These are phyloP conservation scores for Dictyostelium brefeldianum DNA, from an alignment of 78 protist species.

Conservation along the genomic window DNA sequence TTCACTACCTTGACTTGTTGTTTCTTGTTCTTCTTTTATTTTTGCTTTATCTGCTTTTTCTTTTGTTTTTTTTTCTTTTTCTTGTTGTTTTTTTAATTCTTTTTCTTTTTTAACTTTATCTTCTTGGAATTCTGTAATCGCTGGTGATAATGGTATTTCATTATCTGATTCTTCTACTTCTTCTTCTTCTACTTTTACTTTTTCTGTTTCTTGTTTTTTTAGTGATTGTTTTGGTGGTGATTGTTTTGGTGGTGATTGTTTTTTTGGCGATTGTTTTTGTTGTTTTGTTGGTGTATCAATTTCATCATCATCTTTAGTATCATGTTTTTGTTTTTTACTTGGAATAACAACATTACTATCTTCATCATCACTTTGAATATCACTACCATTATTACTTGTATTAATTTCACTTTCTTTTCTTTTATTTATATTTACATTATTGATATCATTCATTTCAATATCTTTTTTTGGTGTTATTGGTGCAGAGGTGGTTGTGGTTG, in stretches of 20 bases:
- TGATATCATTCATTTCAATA: slow-evolving; percentile 1
- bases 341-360: no score
- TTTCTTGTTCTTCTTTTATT: not conserved
- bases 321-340: not conserved
- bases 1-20: not conserved
- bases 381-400: not conserved
- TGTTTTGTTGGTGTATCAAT: not conserved
- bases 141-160: not conserved
- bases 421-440: not conserved
- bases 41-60: not conserved
- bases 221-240: no score
- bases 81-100: not conserved
- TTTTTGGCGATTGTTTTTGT: not conserved
- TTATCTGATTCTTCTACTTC: not conserved
- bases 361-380: not conserved
- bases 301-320: not conserved
- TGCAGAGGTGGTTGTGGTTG: not conserved
- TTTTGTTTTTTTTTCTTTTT: not conserved
- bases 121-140: not conserved
- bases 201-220: not conserved
- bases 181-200: not conserved
- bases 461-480: not conserved
- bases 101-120: not conserved
- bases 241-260: not conserved
- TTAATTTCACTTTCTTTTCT: not conserved